Evolutionary conservation across 768 basidiomycete species (phyloP).

Genomic region (Agaricus bisporus): DNA sequence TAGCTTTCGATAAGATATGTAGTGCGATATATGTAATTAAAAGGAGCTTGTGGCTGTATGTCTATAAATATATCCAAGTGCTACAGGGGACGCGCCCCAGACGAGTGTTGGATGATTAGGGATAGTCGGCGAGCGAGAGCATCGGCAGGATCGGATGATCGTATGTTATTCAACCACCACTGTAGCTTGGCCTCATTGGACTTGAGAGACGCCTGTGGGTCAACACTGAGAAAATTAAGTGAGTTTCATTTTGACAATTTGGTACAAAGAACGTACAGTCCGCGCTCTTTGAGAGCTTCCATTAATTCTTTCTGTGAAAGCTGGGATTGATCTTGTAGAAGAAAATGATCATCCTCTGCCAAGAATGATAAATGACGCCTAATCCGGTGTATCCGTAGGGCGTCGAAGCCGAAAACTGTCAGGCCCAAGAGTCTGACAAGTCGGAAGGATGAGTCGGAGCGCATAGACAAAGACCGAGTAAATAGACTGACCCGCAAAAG

Average conservation of each 20-base stretch:
- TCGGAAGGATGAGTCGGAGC: conserved; percentile 4
- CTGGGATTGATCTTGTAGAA: conserved; percentile 41
- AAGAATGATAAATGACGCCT: conserved; percentile 39
- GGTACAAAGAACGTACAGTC: conserved; percentile 46
- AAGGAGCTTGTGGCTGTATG: conserved; percentile 1
- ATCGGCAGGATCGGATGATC: conserved; percentile 28
- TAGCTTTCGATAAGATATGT: not conserved
- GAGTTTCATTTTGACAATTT: not conserved
- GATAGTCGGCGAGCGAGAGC: conserved; percentile 43
- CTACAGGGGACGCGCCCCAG: conserved; percentile 4
- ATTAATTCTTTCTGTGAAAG: conserved; percentile 51
- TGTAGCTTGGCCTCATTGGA: conserved; percentile 44
- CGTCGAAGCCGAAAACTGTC: conserved; percentile 37
- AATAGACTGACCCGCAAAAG: conserved; percentile 50
- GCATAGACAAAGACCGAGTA: not conserved
- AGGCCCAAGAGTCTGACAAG: conserved; percentile 31
- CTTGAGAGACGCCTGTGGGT: conserved; percentile 31
- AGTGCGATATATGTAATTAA: conserved; percentile 5
- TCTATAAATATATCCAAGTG: not conserved
- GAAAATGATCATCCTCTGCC: conserved; percentile 56
- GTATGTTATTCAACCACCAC: conserved; percentile 60
- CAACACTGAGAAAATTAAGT: conserved; percentile 21
- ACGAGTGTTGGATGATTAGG: conserved; percentile 27
- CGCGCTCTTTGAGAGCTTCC: conserved; percentile 70
- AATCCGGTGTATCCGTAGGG: conserved; percentile 38